Percentiles rank a stretch among this genome's conserved stretches.
Evolutionary conservation across 169 alveolate species (phyloP).

Genomic region (Amoebophrya sp.): DNA sequence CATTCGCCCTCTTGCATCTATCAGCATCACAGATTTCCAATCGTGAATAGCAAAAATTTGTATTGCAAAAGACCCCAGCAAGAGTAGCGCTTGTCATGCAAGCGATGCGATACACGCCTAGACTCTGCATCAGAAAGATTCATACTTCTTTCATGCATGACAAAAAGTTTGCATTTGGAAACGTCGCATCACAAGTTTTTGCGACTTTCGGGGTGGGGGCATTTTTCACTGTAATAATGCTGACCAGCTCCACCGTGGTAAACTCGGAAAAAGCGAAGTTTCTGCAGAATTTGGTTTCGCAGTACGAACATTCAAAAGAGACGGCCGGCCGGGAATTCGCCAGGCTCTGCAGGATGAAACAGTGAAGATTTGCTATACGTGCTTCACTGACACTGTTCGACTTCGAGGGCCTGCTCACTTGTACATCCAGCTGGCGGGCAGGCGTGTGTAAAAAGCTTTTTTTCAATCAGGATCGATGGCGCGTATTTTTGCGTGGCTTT

Average conservation of each 20-base stretch:
- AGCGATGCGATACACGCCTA: neutral
- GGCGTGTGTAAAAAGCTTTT: too few species aligned
- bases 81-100: neutral
- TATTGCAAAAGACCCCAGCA: neutral
- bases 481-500: too few species aligned
- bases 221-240: neutral
- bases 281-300: neutral
- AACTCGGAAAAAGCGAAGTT: neutral
- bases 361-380: too few species aligned
- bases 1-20: neutral
- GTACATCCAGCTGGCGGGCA: too few species aligned
- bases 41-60: neutral
- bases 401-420: too few species aligned
- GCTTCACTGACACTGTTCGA: too few species aligned
- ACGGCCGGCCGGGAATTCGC: neutral
- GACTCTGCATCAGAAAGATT: neutral
- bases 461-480: too few species aligned
- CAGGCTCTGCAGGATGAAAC: neutral
- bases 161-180: neutral
- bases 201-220: too few species aligned
- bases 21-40: neutral
- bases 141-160: neutral
- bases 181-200: neutral
- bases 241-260: neutral
- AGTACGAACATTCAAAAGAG: neutral